Evolutionary conservation across 441 rosid genomes (phyloP).

Genomic region (Corymbia calophylla): DNA sequence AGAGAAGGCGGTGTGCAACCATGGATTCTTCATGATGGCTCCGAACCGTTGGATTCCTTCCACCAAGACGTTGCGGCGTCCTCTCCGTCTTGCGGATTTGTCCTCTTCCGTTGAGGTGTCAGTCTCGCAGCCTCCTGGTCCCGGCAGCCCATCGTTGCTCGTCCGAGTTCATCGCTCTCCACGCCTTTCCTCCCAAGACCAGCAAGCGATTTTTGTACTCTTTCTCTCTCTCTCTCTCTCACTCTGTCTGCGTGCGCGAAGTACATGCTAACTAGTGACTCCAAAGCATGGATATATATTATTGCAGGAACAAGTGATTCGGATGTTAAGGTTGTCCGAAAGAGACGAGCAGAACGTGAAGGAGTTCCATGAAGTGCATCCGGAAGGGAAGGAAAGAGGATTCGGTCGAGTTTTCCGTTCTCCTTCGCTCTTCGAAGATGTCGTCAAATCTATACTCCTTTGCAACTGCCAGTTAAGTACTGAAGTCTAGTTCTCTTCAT

Average conservation of each 20-base stretch:
- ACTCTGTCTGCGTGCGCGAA: background rate
- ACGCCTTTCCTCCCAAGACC: background rate
- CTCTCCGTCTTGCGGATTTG: constrained; percentile 14
- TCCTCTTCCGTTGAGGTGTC: constrained; percentile 16
- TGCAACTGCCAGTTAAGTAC: constrained; percentile 26
- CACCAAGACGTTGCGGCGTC: constrained; percentile 30
- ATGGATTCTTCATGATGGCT: constrained; percentile 64
- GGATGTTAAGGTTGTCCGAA: constrained; percentile 40
- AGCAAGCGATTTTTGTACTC: constrained; percentile 2
- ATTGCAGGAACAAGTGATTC: constrained; percentile 26
- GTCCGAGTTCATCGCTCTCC: background rate
- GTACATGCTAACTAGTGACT: background rate
- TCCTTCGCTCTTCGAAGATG: constrained; percentile 50
- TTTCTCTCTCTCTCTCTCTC: background rate
- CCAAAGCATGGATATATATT: background rate
- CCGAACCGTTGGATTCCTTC: constrained; percentile 37
- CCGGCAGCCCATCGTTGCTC: background rate
- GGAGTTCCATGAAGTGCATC: constrained; percentile 6
- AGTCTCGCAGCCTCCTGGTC: constrained; percentile 17
- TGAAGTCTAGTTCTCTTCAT: background rate
- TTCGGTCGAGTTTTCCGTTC: constrained; percentile 51
- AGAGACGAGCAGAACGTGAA: constrained; percentile 15
- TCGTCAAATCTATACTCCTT: constrained; percentile 45
- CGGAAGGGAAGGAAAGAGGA: constrained; percentile 18
- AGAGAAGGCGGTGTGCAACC: constrained; percentile 52